Conservation (phyloP, 129 eudicot genomes). For the Chrysanthemum seticuspe region DNA sequence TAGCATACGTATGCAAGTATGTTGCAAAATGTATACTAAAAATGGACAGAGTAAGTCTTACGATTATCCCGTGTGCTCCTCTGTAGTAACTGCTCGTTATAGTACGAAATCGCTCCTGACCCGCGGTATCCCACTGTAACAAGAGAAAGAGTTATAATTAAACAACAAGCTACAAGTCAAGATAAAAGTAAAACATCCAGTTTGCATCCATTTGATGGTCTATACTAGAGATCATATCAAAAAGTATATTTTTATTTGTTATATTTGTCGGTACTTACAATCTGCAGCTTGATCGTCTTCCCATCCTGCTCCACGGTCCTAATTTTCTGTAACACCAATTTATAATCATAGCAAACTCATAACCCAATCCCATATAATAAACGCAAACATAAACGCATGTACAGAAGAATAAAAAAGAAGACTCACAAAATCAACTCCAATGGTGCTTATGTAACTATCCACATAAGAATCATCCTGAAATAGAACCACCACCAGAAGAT, state of each 20-base stretch:
- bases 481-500: not conserved
- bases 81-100: constrained; percentile 99
- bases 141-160: constrained; percentile 19
- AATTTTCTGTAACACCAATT: constrained; percentile 61
- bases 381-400: not conserved
- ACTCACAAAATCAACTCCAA: constrained; percentile 97
- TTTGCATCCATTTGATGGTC: constrained; percentile 9
- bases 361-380: constrained; percentile 8
- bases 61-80: constrained; percentile 98
- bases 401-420: not conserved
- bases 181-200: not conserved
- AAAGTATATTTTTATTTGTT: not conserved
- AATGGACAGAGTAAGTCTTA: constrained; percentile 33
- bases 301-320: constrained; percentile 93
- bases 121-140: constrained; percentile 97
- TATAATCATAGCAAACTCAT: not conserved
- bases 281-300: constrained; percentile 90
- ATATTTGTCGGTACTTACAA: constrained; percentile 47
- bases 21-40: not conserved
- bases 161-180: constrained; percentile 9
- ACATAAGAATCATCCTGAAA: constrained; percentile 96
- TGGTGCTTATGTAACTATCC: constrained; percentile 98
- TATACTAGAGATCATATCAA: not conserved
- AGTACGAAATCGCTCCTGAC: constrained; percentile 96
- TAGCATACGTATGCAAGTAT: not conserved